Conservation (phyloP, 148 eudicot species). For the Persicaria tinctoria region DNA sequence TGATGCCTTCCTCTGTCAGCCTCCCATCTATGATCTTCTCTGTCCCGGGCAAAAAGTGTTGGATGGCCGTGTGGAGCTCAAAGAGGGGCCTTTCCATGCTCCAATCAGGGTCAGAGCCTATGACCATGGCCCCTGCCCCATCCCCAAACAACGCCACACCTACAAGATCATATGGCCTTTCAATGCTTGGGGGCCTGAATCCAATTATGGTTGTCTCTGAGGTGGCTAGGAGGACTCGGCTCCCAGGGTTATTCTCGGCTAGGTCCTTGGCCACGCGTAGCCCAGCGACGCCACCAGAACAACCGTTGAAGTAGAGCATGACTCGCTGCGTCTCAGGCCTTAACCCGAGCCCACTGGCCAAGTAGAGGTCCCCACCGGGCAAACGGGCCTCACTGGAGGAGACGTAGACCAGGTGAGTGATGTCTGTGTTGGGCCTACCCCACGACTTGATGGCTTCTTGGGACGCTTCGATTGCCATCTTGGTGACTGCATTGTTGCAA, state of each 20-base stretch:
- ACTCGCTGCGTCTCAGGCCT: conserved; percentile 57
- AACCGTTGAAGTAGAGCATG: conserved; percentile 82
- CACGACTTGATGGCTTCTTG: conserved; percentile 65
- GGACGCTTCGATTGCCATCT: conserved; percentile 92
- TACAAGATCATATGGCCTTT: conserved; percentile 77
- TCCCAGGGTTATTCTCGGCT: conserved; percentile 95
- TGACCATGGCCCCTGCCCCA: conserved; percentile 88
- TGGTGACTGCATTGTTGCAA: conserved; percentile 85
- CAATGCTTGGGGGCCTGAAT: conserved; percentile 69
- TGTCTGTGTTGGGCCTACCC: conserved; percentile 64
- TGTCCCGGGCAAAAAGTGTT: conserved; percentile 73
- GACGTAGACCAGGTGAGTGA: conserved; percentile 92
- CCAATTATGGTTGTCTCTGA: conserved; percentile 90
- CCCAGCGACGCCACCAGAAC: conserved; percentile 95
- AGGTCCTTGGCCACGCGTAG: conserved; percentile 86
- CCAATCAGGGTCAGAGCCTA: conserved; percentile 47
- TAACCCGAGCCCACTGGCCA: conserved; percentile 82
- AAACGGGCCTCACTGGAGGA: conserved; percentile 92
- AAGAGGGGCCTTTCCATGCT: conserved; percentile 53
- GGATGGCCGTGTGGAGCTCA: conserved; percentile 75
- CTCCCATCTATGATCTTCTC: conserved; percentile 85
- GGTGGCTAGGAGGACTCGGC: conserved; percentile 74
- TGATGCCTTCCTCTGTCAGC: conserved; percentile 92
- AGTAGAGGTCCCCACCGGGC: conserved; percentile 82
- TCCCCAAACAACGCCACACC: conserved; percentile 96